Percentiles rank a stretch among this genome's conserved stretches.
These are phyloP conservation scores for Cryptosporidium meleagridis DNA, from an alignment of 169 alveolate genomes.

Conservation along the genomic window DNA sequence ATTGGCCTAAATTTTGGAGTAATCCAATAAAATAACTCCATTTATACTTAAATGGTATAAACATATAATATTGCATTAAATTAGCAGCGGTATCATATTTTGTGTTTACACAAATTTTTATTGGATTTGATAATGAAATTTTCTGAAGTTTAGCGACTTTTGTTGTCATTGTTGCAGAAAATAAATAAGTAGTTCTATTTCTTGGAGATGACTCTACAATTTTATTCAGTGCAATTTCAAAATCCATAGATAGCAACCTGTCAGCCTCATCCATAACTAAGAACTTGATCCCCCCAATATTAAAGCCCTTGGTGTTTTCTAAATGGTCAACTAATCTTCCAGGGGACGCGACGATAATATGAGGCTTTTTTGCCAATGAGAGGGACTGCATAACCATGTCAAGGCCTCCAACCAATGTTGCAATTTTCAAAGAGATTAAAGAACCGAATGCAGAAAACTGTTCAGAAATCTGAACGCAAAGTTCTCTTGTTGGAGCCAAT, in stretches of 20 bases:
- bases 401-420: constrained; percentile 97
- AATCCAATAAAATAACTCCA: constrained; percentile 91
- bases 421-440: constrained; percentile 89
- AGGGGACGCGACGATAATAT: constrained; percentile 97
- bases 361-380: constrained; percentile 96
- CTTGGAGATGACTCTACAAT: constrained; percentile 92
- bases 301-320: constrained; percentile 98
- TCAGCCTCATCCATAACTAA: constrained; percentile 97
- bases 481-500: constrained; percentile 98
- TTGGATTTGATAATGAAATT: constrained; percentile 96
- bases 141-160: constrained; percentile 96
- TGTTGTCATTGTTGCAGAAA: constrained; percentile 99
- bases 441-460: constrained; percentile 95
- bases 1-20: constrained; percentile 82
- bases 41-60: constrained; percentile 94
- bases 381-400: constrained; percentile 95
- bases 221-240: constrained; percentile 96
- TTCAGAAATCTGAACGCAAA: constrained; percentile 97
- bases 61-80: constrained; percentile 91
- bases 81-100: constrained; percentile 94
- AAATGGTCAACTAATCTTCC: constrained; percentile 99
- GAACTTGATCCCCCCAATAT: constrained; percentile 88
- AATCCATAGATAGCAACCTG: constrained; percentile 94
- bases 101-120: constrained; percentile 89
- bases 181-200: constrained; percentile 94